Base-by-base conservation (phyloP, 2,329 filamentous ascomycete species). In the Beauveria pseudobassiana region DNA sequence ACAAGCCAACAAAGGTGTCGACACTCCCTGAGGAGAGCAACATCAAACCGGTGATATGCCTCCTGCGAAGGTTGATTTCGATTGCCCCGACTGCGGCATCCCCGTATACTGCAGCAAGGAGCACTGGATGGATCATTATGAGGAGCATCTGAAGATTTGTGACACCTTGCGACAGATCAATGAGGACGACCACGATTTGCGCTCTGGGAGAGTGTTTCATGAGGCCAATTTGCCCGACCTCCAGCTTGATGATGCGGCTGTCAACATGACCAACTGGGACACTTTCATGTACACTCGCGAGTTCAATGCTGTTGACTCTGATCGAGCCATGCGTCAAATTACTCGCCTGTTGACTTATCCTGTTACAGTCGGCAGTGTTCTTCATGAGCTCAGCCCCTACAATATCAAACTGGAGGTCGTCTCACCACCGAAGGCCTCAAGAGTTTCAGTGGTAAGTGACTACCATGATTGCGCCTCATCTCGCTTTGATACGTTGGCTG, bases 211-310 rank as follows among this genome's bases (percentile, higher is more conserved):
- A 30, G 89, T 91, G 74, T 99, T 99, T 75, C 88, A 90, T 16
- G 96, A 99, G 74, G 98, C 96, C 70, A 87, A 93, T 64, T 96
- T 96, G 71, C 92, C 95, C 0, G 90, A 89, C 16, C 82, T 87
- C 60, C 93, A 97, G 77, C 87, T 97, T 73, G 93, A 97, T 66
- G 93, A 97, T 73, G 90, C 92, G 40, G 82, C 95, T 66, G 86
- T 97, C 67, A 99, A 99, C 76, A 93, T 99, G 89, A 96, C 89
- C 49, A 99, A 96, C 74, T 99, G 95, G 95, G 95, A 99, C 74
- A 98, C 95, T 0, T 91, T 96, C 68, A 80, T 99, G 71, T 99
- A 96, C 73, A 96, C 92, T 3, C 83, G 95, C 69, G 89, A 96
- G 69, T 98, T 95, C 69, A 84, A 88, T 66, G 96, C 96, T 5